Percentiles rank a stretch among this genome's conserved stretches.
Evolutionary conservation across 2,329 filamentous ascomycete species (phyloP).

Genomic region (Ceratocystis variospora): DNA sequence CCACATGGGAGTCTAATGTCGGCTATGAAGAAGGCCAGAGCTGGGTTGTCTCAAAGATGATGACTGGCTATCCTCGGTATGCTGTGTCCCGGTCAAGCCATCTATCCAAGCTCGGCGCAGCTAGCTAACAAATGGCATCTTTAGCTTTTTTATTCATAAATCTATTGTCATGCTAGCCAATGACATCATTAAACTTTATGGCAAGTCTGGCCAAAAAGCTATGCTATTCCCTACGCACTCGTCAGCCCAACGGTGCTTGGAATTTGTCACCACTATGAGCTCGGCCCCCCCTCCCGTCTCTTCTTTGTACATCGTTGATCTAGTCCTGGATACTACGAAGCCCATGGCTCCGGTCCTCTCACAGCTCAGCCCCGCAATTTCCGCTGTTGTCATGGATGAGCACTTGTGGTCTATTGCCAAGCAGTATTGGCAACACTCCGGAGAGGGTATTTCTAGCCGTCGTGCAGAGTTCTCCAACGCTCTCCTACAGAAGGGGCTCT

Average conservation of each 20-base stretch:
- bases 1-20: constrained; percentile 82
- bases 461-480: constrained; percentile 78
- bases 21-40: constrained; percentile 86
- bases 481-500: constrained; percentile 55
- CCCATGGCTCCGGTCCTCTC: constrained; percentile 38
- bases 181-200: constrained; percentile 52
- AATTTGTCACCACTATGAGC: constrained; percentile 46
- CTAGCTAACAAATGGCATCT: too few species aligned
- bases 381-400: constrained; percentile 56
- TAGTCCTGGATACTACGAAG: constrained; percentile 47
- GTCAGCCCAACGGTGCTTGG: constrained; percentile 57
- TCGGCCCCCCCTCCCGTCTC: constrained; percentile 37
- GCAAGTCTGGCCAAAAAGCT: constrained; percentile 48
- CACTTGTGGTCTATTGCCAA: constrained; percentile 63
- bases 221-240: constrained; percentile 68
- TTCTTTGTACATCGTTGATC: constrained; percentile 41
- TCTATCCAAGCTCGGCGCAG: constrained; percentile 18
- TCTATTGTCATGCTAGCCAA: constrained; percentile 60
- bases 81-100: constrained; percentile 16
- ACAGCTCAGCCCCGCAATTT: constrained; percentile 46
- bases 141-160: constrained; percentile 81
- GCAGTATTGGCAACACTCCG: constrained; percentile 92
- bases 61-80: constrained; percentile 78
- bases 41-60: constrained; percentile 76
- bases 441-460: constrained; percentile 82